Evolutionary conservation across 2,329 filamentous ascomycete species (phyloP).

Genomic region (Cladobotryum mycophilum): DNA sequence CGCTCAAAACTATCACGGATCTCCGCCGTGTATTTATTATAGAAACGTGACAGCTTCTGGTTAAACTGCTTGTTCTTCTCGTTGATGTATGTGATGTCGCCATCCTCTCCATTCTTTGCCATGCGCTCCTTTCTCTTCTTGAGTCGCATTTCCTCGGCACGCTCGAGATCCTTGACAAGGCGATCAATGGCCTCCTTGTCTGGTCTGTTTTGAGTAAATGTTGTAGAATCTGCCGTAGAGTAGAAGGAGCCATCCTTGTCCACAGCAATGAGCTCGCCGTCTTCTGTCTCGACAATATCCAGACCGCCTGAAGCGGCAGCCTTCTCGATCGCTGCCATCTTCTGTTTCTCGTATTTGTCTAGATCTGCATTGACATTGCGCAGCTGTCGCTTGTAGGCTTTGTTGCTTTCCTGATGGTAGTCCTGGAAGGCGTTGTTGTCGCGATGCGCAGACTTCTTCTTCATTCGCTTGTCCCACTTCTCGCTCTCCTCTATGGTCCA

Average conservation of each 20-base stretch:
- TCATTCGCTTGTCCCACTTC: conserved; percentile 84
- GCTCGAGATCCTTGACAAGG: conserved; percentile 76
- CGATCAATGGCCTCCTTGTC: conserved; percentile 82
- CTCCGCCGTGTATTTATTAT: conserved; percentile 97
- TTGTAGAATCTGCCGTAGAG: conserved; percentile 75
- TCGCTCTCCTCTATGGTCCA: conserved; percentile 96
- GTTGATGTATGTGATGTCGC: conserved; percentile 97
- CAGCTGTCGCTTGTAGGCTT: conserved; percentile 90
- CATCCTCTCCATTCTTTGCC: conserved; percentile 72
- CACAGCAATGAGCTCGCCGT: conserved; percentile 88
- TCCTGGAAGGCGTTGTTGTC: conserved; percentile 89
- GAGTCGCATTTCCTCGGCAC: conserved; percentile 78
- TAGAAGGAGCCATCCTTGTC: conserved; percentile 90
- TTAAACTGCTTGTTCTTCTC: conserved; percentile 99
- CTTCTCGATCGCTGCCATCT: conserved; percentile 75
- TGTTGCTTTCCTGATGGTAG: conserved; percentile 79
- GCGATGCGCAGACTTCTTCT: conserved; percentile 73
- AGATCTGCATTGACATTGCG: conserved; percentile 69
- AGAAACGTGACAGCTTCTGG: conserved; percentile 90
- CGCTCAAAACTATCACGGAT: conserved; percentile 97
- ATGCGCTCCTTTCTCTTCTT: conserved; percentile 81
- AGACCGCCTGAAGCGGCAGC: conserved; percentile 79
- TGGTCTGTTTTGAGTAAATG: conserved; percentile 79
- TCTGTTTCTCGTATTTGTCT: conserved; percentile 80
- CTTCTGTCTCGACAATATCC: conserved; percentile 92